Evolutionary conservation across 306 rosid genomes (phyloP), one percentile per base, ranked within the genome.

Genomic region (Cicer chorassanicum): DNA sequence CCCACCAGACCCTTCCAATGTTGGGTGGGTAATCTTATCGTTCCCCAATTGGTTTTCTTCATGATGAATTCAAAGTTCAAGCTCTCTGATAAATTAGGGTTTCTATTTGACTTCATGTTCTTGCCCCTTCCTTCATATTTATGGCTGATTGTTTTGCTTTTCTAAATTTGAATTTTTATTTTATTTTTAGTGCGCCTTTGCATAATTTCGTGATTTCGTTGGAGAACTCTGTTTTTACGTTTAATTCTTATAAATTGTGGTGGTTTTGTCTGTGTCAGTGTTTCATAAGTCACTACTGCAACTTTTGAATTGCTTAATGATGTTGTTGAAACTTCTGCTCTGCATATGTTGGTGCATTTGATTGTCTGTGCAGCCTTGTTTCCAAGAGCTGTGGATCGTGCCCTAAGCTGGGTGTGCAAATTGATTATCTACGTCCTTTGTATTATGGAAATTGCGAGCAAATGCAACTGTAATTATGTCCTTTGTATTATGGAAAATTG

Each of bases 1-100:
- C 10, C 84, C 78, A 2, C 91, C 67, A 6, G 88, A 82, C 7
- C 57, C 92, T 78, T 29, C 89, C 11, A 82, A 76, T 80, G 79
- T 76, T 71, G 82, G 94, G 98, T 94, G 42, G 16, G 19, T 34
- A 36, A 68, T 63, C 34, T 16, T 11, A 2, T 38, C 69, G 9
- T n/a, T 73, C 41, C 40, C 4, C 53, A 65, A 19, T 43, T 65
- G 1, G 1, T 5, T 21, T 57, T 55, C 13, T 55, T 40, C 13
- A 54, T 54, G 3, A 55, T 50, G 21, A 29, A 2, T 29, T 29
- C 34, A 29, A 29, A 29, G 34, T 21, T 49, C 55, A 49, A 69
- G 14, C 65, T 63, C 21, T 54, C 9, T 44, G 10, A 24, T 65
- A 48, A 41, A 53, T 77, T 81, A 78, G 85, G 83, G 72, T 81